Base-by-base conservation (phyloP, 306 rosid genomes). In the Cicer yamashitae region DNA sequence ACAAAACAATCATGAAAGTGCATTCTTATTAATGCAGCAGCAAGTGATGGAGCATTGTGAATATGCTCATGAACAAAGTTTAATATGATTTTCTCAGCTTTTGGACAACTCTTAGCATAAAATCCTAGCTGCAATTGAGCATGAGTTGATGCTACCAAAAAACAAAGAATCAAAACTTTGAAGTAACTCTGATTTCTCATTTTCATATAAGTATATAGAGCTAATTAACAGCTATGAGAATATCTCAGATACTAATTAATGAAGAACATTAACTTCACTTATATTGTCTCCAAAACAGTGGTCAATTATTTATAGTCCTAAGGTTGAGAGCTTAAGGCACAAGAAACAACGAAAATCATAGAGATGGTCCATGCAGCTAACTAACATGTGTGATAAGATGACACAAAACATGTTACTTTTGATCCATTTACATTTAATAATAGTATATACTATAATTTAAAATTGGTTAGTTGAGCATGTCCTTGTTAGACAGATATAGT, bases 1-100 rank as follows among this genome's bases (percentile, higher is more conserved):
- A 94, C 97, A 70, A 94, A 94, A 82, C 98, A 94, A 45, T 94
- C 98, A 66, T 94, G 98, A 74, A 94, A 94, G 43, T 91, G 93
- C 97, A 94, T 88, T 77, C 97, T 81, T n/a, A 94, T 74, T 62
- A 94, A 86, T 3, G 98, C 78, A 54, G 98, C 93, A 0, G 97
- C 97, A 45, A 94, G 74, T 5, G 94, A 84, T 4, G 98, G 96
- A 18, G 93, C 96, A 59, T 91, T 94, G 65, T 64, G 91, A 71
- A 94, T 91, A 77, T 91, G 96, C 53, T 90, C 75, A 22, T 82
- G 47, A 59, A 94, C 93, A 7, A 82, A 94, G 13, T 86, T 82
- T 0, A 71, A 51, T 43, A 94, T 76, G 14, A 91, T 87, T 67
- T 86, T 74, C 91, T 94, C 98, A 37, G 97, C 97, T 20, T 68